Conservation (phyloP, 2,329 filamentous ascomycete genomes). For the Ophiostoma ulmi region DNA sequence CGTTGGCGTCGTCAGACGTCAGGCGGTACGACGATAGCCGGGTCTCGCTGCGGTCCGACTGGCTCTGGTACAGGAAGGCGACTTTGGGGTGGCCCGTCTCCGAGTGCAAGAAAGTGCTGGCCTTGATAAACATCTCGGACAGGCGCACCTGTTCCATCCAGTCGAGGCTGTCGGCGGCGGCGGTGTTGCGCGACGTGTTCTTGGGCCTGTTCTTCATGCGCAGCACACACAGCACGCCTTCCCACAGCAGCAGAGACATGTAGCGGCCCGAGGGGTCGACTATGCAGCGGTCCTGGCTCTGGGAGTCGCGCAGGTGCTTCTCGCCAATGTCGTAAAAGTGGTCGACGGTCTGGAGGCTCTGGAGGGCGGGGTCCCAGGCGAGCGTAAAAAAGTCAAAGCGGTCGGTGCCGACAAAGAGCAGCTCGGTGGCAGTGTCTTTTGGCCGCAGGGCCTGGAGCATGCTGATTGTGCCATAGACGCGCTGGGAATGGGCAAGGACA, state of each 20-base stretch:
- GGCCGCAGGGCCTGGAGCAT: conserved; percentile 79
- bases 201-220: conserved; percentile 41
- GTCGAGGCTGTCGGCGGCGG: conserved; percentile 34
- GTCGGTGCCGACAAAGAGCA: conserved; percentile 90
- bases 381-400: conserved; percentile 86
- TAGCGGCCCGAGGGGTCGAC: conserved; percentile 71
- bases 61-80: conserved; percentile 54
- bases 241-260: conserved; percentile 56
- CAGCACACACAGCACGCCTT: conserved; percentile 53
- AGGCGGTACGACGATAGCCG: conserved; percentile 56
- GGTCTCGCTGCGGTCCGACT: conserved; percentile 48
- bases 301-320: conserved; percentile 65
- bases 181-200: conserved; percentile 37
- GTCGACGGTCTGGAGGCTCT: conserved; percentile 48
- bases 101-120: conserved; percentile 53
- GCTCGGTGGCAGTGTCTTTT: conserved; percentile 66
- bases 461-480: conserved; percentile 78
- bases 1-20: conserved; percentile 54
- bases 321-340: conserved; percentile 51
- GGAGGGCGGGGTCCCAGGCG: conserved; percentile 64
- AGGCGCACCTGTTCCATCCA: conserved; percentile 52
- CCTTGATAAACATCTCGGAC: conserved; percentile 56
- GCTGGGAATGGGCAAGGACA: conserved; percentile 59
- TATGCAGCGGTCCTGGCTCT: conserved; percentile 75
- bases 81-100: conserved; percentile 55